Conservation (phyloP, 306 rosid genomes). For the peach (Prunus persica) region DNA sequence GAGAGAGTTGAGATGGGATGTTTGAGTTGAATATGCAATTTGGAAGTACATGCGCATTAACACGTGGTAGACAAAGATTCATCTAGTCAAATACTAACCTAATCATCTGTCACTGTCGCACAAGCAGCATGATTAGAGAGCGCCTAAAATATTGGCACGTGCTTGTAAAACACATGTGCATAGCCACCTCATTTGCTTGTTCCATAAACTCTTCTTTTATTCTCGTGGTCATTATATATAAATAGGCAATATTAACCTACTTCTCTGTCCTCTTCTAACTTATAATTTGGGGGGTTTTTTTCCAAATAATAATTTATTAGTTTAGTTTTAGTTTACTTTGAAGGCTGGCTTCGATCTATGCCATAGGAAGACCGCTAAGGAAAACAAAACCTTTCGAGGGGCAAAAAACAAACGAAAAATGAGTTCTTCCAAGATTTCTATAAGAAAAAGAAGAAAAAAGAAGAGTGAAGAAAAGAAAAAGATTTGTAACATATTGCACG, state of each 20-base stretch:
- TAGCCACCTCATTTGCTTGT: background rate
- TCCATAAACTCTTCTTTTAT: background rate
- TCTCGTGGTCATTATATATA: too few relatives aligned
- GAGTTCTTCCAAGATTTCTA: background rate
- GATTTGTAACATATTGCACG: too few relatives aligned
- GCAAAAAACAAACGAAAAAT: background rate
- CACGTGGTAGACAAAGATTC: constrained; percentile 25
- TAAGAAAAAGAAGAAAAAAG: too few relatives aligned
- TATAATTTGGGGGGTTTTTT: too few relatives aligned
- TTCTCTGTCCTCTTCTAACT: too few relatives aligned
- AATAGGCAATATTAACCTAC: too few relatives aligned
- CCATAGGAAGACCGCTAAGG: background rate
- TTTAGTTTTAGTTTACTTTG: too few relatives aligned
- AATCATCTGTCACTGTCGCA: constrained; percentile 24
- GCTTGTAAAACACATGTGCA: background rate
- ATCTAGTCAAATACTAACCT: background rate
- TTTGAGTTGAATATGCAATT: constrained; percentile 4
- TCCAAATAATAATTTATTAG: too few relatives aligned
- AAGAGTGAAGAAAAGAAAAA: too few relatives aligned
- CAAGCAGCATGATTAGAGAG: constrained; percentile 10
- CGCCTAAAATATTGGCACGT: constrained; percentile 21
- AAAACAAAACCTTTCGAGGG: background rate
- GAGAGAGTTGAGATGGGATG: background rate
- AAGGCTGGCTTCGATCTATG: background rate
- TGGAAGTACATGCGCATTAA: constrained; percentile 25